Evolutionary conservation across 371 early-diverging fungal genomes (phyloP), one percentile per base, ranked within the genome.

Genomic region (Mucor saturninus): DNA sequence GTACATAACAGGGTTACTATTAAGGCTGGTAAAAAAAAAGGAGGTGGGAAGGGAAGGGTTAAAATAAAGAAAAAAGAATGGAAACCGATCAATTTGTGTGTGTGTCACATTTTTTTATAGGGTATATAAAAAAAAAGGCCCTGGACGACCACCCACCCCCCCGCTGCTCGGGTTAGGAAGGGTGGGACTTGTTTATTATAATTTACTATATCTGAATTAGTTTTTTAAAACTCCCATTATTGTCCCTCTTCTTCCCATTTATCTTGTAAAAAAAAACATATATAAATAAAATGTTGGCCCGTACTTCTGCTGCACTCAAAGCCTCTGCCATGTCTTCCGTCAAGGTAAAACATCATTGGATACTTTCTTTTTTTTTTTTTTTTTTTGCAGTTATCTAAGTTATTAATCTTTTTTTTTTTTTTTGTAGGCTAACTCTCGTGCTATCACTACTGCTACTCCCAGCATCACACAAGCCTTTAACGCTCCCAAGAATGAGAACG

Each of bases 401-500:
- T 29, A 40, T 21, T 21, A 21, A 21, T 0, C 21, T 21, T 21
- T 21, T 21, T 21, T 21, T 21, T 21, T 21, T 21, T 62, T 7
- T 40, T 45, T 39, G 6, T 63, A 80, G 81, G 13, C 64, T 65
- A 73, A 78, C 67, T 65, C 76, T 70, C 83, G 83, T 64, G 64
- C 78, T 59, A 80, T 83, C 52, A 78, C 83, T 62, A 83, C 86
- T 51, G 84, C 86, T 61, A 68, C 85, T 64, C 77, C 77, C 64
- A 67, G 76, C 68, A 79, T 86, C 67, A 86, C 86, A 66, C 86
- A 86, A 59, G 82, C 84, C 62, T 88, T 85, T 78, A 80, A 61
- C 66, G 83, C 77, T 65, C 75, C 78, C 67, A 86, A 88, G 85
- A 88, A 88, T 72, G 78, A 71, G 64, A 84, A 86, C 65, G 88